These are phyloP conservation scores for Eucalyptus brandiana DNA, from an alignment of 345 rosid genomes.

Conservation along the genomic window DNA sequence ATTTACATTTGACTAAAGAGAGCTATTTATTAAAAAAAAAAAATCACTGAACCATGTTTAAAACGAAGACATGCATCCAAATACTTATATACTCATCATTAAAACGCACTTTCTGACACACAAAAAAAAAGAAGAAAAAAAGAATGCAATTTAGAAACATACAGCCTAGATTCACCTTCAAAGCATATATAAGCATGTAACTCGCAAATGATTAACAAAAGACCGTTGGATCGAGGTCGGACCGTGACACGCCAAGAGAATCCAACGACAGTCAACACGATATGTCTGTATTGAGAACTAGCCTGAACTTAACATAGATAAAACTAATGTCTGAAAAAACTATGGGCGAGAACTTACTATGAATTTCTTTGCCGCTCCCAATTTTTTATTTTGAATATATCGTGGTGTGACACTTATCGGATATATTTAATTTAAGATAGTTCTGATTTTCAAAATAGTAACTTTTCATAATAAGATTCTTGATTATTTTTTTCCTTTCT, in stretches of 20 bases:
- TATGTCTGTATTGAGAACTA: no score
- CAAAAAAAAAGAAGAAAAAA: accelerated
- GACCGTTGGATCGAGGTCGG: no score
- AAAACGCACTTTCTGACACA: not conserved
- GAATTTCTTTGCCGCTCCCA: not conserved
- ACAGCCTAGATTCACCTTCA: no score
- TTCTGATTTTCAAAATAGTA: not conserved
- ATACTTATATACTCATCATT: no score
- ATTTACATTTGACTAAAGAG: no score
- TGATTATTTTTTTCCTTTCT: not conserved
- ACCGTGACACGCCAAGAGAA: no score
- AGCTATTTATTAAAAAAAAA: not conserved
- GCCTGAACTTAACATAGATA: no score
- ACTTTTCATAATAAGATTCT: not conserved
- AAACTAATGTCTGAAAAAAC: not conserved
- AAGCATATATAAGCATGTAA: no score
- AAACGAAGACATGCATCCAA: not conserved
- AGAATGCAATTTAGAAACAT: no score
- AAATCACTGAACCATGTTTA: not conserved
- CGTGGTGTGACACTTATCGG: accelerated
- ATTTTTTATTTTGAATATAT: not conserved
- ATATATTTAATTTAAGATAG: not conserved
- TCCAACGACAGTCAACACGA: no score
- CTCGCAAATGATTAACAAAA: no score
- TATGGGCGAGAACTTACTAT: not conserved